Conservation (phyloP, 2,329 filamentous ascomycete genomes). For the Fusarium caatingaense region DNA sequence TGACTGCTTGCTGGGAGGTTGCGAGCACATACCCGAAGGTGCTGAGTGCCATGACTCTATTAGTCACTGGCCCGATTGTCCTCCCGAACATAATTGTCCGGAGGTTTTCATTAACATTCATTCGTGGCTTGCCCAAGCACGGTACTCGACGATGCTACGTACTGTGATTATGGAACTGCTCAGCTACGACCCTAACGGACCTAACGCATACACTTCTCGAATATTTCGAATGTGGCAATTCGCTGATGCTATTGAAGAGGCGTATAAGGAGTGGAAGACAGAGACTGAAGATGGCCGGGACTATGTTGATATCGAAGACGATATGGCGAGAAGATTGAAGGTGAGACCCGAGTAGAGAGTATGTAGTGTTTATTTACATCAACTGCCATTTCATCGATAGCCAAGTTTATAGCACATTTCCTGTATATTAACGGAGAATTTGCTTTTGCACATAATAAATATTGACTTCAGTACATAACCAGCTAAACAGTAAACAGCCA, state of each 20-base stretch:
- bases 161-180: slow-evolving; percentile 44
- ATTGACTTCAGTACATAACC: neutral
- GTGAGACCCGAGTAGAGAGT: neutral
- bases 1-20: slow-evolving; percentile 41
- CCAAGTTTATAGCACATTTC: neutral
- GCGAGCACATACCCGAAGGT: slow-evolving; percentile 17
- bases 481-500: slow-evolving; percentile 26
- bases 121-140: slow-evolving; percentile 39
- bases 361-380: neutral
- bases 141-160: slow-evolving; percentile 47
- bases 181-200: slow-evolving; percentile 33
- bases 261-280: slow-evolving; percentile 48
- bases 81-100: slow-evolving; percentile 35
- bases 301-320: slow-evolving; percentile 51
- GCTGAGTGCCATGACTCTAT: slow-evolving; percentile 19
- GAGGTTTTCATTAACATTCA: slow-evolving; percentile 49
- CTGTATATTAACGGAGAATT: neutral
- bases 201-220: neutral
- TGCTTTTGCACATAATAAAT: neutral
- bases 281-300: slow-evolving; percentile 47
- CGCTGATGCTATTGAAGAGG: slow-evolving; percentile 39
- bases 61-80: slow-evolving; percentile 23
- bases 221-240: slow-evolving; percentile 4
- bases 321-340: slow-evolving; percentile 20
- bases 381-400: too few relatives aligned